Evolutionary conservation across 352 stramenopile genomes (phyloP), one percentile per base, ranked within the genome.

Genomic region (Globisporangium cystogenes): DNA sequence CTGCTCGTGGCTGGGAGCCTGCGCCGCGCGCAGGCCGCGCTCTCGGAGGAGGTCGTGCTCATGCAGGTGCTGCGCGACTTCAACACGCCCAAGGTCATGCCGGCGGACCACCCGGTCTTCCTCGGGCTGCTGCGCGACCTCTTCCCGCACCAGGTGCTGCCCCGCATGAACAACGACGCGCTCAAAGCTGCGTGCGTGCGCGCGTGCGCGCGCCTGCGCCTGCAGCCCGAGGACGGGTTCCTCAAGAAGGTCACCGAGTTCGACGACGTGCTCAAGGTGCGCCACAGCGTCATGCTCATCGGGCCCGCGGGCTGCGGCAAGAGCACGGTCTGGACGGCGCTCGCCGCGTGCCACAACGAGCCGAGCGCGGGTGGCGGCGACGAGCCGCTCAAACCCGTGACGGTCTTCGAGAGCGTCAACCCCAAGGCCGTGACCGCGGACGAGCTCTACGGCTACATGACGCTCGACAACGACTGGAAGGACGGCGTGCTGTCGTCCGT

Each of bases 401-500:
- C 88, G 27, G 92, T 99, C 3, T 94, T 75, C 48, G 94, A 98
- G 57, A 98, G 85, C 16, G 86, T 98, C 0, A 99, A 98, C 63
- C 96, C 96, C 0, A 99, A 99, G 63, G 63, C 90, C 14, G 88
- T 99, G 21, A 96, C 80, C 11, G 86, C 87, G 0, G 87, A 98
- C 53, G 93, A 98, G 62, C 60, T 98, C 16, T 97, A 97, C 57
- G 89, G 94, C 35, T 98, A 95, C 71, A 98, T 98, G 93, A 98
- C 92, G 20, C 72, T 98, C 3, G 83, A 96, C n/a, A 98, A 98
- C 48, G 96, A 99, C 74, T 99, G 95, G 95, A 98, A 97, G 67
- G 95, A 99, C 68, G 95, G 95, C 29, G 92, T 98, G 8, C 54
- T 99, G 23, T 98, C 88, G 18, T 96, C 95, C 23, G 95, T 98